phyloP scores from a whole-genome alignment of 495 filamentous ascomycete genomes.

The Aspergillus hancockii region DNA sequence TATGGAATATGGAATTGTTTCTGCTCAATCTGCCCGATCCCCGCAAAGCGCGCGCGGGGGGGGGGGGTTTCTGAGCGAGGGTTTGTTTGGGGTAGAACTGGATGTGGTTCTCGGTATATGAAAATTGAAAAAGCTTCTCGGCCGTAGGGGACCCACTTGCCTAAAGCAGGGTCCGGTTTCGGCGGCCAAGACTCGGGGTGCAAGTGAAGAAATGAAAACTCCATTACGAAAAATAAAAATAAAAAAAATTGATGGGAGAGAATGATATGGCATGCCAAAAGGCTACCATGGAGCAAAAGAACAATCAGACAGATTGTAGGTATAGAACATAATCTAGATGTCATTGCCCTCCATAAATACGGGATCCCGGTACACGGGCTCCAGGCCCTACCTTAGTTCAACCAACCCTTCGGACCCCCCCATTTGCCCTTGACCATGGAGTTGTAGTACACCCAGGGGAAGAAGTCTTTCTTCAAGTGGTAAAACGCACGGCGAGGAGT shows the following conservation, averaged over 20 bases:
- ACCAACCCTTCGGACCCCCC: slow-evolving; percentile 60
- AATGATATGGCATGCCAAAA: too few relatives aligned
- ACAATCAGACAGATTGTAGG: too few relatives aligned
- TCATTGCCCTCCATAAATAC: neutral
- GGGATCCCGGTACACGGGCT: neutral
- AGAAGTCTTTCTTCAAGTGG: slow-evolving; percentile 71
- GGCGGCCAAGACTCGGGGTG: neutral
- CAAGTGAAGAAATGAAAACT: neutral
- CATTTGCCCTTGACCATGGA: slow-evolving; percentile 64
- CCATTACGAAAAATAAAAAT: neutral
- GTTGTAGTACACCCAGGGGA: slow-evolving; percentile 65
- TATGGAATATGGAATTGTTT: too few relatives aligned
- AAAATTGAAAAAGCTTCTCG: neutral
- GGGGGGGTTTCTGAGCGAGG: neutral
- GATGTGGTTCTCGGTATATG: neutral
- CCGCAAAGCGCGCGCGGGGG: too few relatives aligned
- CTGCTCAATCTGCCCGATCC: too few relatives aligned
- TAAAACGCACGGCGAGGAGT: slow-evolving; percentile 58
- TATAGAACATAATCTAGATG: too few relatives aligned
- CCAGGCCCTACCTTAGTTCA: slow-evolving; percentile 4
- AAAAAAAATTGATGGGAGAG: neutral
- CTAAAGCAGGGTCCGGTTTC: neutral
- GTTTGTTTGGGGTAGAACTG: neutral
- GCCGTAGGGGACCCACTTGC: neutral
- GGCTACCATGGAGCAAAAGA: too few relatives aligned